These are phyloP conservation scores for Diaporthe citrichinensis DNA, from an alignment of 2,329 filamentous ascomycete species.

Conservation along the genomic window DNA sequence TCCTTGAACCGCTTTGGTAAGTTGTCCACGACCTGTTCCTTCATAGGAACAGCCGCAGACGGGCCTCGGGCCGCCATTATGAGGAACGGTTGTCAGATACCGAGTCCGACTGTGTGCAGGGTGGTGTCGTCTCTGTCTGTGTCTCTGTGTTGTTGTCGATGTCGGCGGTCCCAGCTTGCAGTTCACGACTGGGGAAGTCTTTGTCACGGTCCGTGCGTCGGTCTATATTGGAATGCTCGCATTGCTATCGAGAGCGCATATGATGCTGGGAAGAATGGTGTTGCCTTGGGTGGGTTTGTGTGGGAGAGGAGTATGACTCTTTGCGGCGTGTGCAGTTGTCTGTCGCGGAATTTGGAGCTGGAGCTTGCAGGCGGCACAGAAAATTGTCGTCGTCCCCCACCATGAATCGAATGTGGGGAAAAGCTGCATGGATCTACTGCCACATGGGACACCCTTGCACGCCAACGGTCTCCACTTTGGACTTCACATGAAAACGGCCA, in stretches of 20 bases:
- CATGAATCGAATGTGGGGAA: conserved; percentile 25
- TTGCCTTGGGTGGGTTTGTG: not conserved
- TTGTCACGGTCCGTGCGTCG: conserved; percentile 30
- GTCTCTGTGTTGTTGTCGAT: not conserved
- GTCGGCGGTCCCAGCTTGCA: conserved; percentile 1
- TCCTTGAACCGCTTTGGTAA: conserved; percentile 93
- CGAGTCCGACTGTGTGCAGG: too few species aligned
- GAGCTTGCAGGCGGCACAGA: conserved; percentile 27
- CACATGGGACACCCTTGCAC: not conserved
- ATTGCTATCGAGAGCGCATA: conserved; percentile 34
- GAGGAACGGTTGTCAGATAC: not conserved
- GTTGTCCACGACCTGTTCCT: conserved; percentile 91
- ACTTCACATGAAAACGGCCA: conserved; percentile 20
- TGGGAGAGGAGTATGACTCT: conserved; percentile 32
- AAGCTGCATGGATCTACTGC: conserved; percentile 11
- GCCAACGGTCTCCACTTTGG: not conserved
- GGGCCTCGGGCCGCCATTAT: conserved; percentile 45
- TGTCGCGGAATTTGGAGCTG: conserved; percentile 27
- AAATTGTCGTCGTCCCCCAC: conserved; percentile 38
- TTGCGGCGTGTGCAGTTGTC: conserved; percentile 5
- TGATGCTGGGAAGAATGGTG: not conserved
- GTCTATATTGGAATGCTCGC: not conserved
- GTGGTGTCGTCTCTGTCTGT: not conserved
- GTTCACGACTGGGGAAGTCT: not conserved
- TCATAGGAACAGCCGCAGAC: conserved; percentile 61